Base-by-base conservation (phyloP, 2,329 filamentous ascomycete genomes). In the Aspergillus thermomutatus region DNA sequence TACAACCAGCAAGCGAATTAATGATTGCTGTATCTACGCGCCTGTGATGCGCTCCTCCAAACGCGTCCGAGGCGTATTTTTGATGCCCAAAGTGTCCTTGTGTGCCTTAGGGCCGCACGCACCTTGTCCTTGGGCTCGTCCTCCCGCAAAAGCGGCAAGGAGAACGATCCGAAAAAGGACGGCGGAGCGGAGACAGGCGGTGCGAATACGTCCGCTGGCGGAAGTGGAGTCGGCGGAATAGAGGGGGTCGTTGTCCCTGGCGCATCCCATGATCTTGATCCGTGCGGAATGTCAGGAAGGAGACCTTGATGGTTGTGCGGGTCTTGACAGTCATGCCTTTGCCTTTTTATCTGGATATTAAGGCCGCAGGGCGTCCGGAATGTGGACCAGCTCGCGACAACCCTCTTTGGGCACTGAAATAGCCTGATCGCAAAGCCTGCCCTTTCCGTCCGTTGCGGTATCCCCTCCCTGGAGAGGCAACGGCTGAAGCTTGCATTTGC, bases 171-270 rank as follows among this genome's bases (percentile, higher is more conserved):
- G 19, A 58, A 63, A 64, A 56, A 54, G 63, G 63, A 64, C 67
- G 69, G 69, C 63, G 69, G 69, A 69, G 69, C 68, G 69, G 68
- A 69, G 60, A 53, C 46, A 62, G 59, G 62, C 61, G 61, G 61
- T 57, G 53, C 31, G 40, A 49, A 21, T n/a, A 40, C 49, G 51
- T 55, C 59, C 58, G 52, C 53, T 28, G 55, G 60, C 60, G 58
- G 40, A 58, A 59, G 56, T 58, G 53, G 52, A 50, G 53, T 51
- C 53, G 48, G 55, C 52, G 53, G 52, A 52, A 26, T 11, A 31
- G 7, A 14, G 49, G 14, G 28, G 28, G n/a, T 23, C n/a, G n/a
- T 50, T 50, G 19, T 8, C 23, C 6, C 14, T 7, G 5, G 31
- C 17, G 31, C 31, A 37, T 37, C 14, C 14, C 7, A 7, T 37